Conservation (phyloP, 2,329 filamentous ascomycete species). For the Phoma sp. region DNA sequence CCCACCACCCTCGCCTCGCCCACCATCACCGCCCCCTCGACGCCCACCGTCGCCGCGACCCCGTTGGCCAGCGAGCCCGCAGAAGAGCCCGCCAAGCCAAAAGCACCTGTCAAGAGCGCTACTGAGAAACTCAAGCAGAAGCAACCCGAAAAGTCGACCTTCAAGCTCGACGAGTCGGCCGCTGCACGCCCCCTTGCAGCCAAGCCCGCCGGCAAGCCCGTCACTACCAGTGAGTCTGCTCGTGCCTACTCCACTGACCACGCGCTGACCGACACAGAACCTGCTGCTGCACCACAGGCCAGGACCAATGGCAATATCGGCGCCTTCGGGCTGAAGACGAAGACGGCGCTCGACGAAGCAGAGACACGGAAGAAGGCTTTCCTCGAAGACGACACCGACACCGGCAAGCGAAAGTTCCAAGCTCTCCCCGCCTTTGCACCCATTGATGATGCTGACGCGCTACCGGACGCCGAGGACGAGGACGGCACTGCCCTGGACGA, state of each 20-base stretch:
- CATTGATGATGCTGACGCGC: slow-evolving; percentile 51
- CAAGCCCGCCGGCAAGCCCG: slow-evolving; percentile 37
- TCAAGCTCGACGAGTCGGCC: slow-evolving; percentile 45
- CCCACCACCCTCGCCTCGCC: slow-evolving; percentile 61
- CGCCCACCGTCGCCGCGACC: slow-evolving; percentile 55
- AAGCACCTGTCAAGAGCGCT: slow-evolving; percentile 87
- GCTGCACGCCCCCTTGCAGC: slow-evolving; percentile 39
- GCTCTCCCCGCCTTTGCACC: slow-evolving; percentile 79
- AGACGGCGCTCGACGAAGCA: slow-evolving; percentile 70
- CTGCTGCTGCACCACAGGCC: slow-evolving; percentile 60
- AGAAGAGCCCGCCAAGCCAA: slow-evolving; percentile 69
- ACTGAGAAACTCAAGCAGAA: slow-evolving; percentile 75
- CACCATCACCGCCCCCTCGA: slow-evolving; percentile 74
- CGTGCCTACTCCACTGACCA: too few species aligned
- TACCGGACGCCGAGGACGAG: slow-evolving; percentile 57
- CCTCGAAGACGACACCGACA: slow-evolving; percentile 87
- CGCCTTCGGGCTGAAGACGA: slow-evolving; percentile 78
- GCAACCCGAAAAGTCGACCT: slow-evolving; percentile 51
- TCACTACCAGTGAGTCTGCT: slow-evolving; percentile 16
- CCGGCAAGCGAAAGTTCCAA: slow-evolving; percentile 81
- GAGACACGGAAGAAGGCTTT: slow-evolving; percentile 77
- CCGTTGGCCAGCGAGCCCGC: slow-evolving; percentile 29
- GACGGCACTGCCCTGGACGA: slow-evolving; percentile 79
- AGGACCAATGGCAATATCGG: slow-evolving; percentile 78
- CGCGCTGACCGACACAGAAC: slow-evolving; percentile 33